A percentile compares a stretch with the other conserved stretches of the same genome.
Conservation (phyloP, 208 protist species). For the Novymonas esmeraldas region DNA sequence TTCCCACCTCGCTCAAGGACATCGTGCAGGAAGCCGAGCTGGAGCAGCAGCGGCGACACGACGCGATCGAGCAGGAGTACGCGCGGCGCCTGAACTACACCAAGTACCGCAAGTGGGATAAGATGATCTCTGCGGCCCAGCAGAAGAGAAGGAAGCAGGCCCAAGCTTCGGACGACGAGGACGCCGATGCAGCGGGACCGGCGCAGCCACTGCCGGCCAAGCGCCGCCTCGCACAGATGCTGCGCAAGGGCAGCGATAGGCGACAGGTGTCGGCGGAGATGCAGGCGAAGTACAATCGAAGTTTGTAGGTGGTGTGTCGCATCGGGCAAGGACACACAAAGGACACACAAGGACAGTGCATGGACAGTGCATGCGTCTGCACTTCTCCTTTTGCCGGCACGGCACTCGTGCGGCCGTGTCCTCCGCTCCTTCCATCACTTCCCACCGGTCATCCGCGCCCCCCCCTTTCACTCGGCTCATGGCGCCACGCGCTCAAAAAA, state of each 20-base stretch:
- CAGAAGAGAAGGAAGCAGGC: slow-evolving; percentile 36
- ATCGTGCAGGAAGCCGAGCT: slow-evolving; percentile 66
- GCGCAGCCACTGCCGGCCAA: slow-evolving; percentile 59
- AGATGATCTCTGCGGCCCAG: slow-evolving; percentile 68
- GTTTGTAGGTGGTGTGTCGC: slow-evolving; percentile 36
- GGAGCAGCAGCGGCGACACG: slow-evolving; percentile 48
- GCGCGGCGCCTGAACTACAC: slow-evolving; percentile 55
- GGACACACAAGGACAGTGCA: too few species aligned
- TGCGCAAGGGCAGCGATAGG: slow-evolving; percentile 66
- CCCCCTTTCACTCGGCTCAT: too few species aligned
- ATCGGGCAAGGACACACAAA: too few species aligned
- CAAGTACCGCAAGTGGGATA: slow-evolving; percentile 84
- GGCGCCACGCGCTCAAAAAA: too few species aligned
- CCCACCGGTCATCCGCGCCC: too few species aligned
- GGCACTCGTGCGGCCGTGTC: too few species aligned
- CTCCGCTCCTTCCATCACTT: too few species aligned
- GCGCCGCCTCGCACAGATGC: slow-evolving; percentile 64
- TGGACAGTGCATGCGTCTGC: too few species aligned
- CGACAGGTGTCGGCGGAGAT: slow-evolving; percentile 49
- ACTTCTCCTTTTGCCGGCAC: too few species aligned
- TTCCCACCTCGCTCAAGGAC: slow-evolving; percentile 70
- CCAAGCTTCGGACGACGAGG: not conserved
- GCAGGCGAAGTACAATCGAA: slow-evolving; percentile 58
- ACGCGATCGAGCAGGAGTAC: slow-evolving; percentile 76
- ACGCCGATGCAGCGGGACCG: slow-evolving; percentile 19